Evolutionary conservation across 306 rosid genomes (phyloP).

Genomic region (Clitoria ternatea): DNA sequence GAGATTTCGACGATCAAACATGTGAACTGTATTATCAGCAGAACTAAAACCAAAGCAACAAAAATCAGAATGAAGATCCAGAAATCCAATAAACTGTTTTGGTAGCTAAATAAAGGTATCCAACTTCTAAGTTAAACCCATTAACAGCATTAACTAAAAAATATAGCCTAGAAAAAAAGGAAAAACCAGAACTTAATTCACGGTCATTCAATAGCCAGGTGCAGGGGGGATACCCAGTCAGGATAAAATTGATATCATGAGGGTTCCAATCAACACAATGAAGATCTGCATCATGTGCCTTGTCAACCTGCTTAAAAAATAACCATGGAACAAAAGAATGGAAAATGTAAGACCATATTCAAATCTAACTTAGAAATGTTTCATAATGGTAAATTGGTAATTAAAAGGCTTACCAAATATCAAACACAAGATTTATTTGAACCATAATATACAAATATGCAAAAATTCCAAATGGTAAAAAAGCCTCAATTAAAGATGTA

Average conservation of each 20-base stretch:
- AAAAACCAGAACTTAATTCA: neutral
- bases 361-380: neutral
- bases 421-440: neutral
- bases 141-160: conserved; percentile 1
- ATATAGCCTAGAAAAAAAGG: neutral
- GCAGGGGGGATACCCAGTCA: conserved; percentile 63
- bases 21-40: conserved; percentile 81
- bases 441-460: neutral
- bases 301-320: conserved; percentile 63
- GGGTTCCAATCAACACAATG: conserved; percentile 99
- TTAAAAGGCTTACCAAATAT: neutral
- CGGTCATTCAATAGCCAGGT: conserved; percentile 1
- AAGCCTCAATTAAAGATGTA: neutral
- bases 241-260: conserved; percentile 65
- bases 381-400: neutral
- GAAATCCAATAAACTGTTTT: neutral
- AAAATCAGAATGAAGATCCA: conserved; percentile 19
- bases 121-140: neutral
- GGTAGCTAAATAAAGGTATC: conserved; percentile 13
- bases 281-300: conserved; percentile 84
- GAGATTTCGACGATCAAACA: conserved; percentile 94
- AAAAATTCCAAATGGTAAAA: neutral
- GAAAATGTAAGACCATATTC: conserved; percentile 9
- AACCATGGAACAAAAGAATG: neutral
- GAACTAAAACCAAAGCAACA: conserved; percentile 54